Evolutionary conservation across 768 basidiomycete species (phyloP).

Genomic region (Gloeopeniophorella convolvens): DNA sequence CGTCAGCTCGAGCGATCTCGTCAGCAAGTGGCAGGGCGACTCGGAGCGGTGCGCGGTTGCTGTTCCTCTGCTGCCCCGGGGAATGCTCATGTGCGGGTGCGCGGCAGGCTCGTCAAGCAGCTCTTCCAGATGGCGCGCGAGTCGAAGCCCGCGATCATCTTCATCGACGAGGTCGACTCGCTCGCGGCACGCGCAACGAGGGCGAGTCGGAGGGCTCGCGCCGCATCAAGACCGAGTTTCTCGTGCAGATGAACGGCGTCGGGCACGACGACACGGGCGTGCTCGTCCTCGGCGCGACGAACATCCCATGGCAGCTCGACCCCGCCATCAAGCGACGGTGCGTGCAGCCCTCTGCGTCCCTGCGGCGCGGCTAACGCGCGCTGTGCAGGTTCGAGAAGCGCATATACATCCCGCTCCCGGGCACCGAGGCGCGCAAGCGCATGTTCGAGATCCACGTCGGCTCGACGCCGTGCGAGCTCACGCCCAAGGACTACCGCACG

Average conservation of each 20-base stretch:
- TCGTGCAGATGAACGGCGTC: slow-evolving; percentile 99
- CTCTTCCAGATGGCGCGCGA: slow-evolving; percentile 95
- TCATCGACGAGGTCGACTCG: slow-evolving; percentile 98
- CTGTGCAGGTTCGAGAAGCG: slow-evolving; percentile 83
- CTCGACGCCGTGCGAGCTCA: slow-evolving; percentile 80
- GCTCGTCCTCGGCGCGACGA: slow-evolving; percentile 93
- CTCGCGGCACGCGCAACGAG: slow-evolving; percentile 92
- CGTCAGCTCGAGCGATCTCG: slow-evolving; percentile 90
- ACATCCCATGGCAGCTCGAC: slow-evolving; percentile 98
- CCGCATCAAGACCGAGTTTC: slow-evolving; percentile 94
- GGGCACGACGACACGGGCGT: slow-evolving; percentile 97
- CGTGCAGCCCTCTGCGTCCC: too few species aligned
- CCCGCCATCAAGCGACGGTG: slow-evolving; percentile 94
- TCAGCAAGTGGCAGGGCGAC: slow-evolving; percentile 99
- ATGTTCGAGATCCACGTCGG: slow-evolving; percentile 99
- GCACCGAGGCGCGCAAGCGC: slow-evolving; percentile 79
- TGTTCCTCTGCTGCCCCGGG: neutral
- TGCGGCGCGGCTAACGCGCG: too few species aligned
- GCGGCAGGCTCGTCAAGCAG: slow-evolving; percentile 80
- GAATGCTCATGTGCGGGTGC: neutral
- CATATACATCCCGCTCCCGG: slow-evolving; percentile 96
- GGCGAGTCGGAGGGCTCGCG: slow-evolving; percentile 97
- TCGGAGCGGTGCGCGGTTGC: slow-evolving; percentile 72
- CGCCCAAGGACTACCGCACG: slow-evolving; percentile 66
- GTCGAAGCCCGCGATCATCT: slow-evolving; percentile 95